Base-by-base conservation (phyloP, 2,329 filamentous ascomycete species). In the Alternaria sp. region DNA sequence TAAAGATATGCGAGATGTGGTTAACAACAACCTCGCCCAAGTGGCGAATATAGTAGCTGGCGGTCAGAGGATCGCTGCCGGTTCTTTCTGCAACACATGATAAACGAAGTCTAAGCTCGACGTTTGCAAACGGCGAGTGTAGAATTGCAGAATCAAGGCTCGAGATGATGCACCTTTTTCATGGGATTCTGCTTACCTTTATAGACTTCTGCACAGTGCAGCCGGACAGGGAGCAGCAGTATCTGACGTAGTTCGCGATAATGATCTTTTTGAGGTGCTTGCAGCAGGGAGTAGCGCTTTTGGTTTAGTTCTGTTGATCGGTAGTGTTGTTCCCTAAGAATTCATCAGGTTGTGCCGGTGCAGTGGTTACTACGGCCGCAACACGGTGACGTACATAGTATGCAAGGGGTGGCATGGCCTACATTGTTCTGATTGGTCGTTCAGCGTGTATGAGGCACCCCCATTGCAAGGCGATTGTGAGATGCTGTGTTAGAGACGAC, bases 321-420 rank as follows among this genome's bases (percentile, higher is more conserved):
- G 23, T 13, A 28, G 13, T 6, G n/a, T 40, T 28, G 13, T 33
- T 46, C 13, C 5, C 17, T 10, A 48, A 4, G 5, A 11, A 9
- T 37, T 33, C 11, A 10, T 26, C 24, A 24, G 31, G 36, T 39
- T 44, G 39, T 24, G 9, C 51, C 26, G 31, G 23, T 41, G 26
- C 11, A 5, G 28, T 44, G 31, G 39, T 36, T 39, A 29, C 36
- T 51, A 51, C 45, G 40, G 37, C 33, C 45, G 51, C 49, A 37
- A 45, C 28, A 40, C 23, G 21, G 56, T 55, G 56, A 58, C 56
- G 56, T 55, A 58, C 28, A 21, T 7, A 21, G 56, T 55, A 58
- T 34, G 26, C 11, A 21, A 45, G 40, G 17, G 7, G 56, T 48
- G 56, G 50, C 51, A 45, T 41, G 33, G 56, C 37, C 14, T 36